A percentile compares a stretch with the other conserved stretches of the same genome.
These are phyloP conservation scores for Ulmus americana DNA, from an alignment of 331 rosid species.

Conservation along the genomic window DNA sequence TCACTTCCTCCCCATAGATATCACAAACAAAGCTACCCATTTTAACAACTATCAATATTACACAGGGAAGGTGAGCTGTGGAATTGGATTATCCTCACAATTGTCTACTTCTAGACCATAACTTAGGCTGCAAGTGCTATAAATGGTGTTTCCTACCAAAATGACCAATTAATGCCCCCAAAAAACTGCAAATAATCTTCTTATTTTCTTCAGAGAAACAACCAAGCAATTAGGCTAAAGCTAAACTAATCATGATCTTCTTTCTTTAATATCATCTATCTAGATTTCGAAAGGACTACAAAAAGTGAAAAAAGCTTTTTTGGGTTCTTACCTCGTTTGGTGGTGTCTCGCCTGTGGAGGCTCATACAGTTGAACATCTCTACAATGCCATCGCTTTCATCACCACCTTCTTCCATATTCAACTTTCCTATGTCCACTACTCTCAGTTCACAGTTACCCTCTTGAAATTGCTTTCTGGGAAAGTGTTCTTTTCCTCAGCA, in stretches of 20 bases:
- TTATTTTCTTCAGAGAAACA: not conserved
- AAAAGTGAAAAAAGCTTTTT: not conserved
- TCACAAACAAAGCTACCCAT: not conserved
- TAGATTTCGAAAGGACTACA: not conserved
- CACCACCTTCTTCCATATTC: constrained; percentile 14
- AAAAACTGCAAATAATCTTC: not conserved
- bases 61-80: no score
- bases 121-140: not conserved
- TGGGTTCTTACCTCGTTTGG: constrained; percentile 26
- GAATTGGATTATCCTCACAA: no score
- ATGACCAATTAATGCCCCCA: not conserved
- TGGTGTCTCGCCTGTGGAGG: constrained; percentile 20
- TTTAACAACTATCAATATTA: no score
- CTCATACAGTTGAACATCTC: constrained; percentile 25
- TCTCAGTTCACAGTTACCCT: constrained; percentile 19
- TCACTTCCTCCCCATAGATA: not conserved
- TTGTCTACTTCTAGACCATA: no score
- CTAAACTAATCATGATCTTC: not conserved
- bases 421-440: constrained; percentile 9
- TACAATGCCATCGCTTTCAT: constrained; percentile 21
- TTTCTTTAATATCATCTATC: not conserved
- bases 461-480: constrained; percentile 23
- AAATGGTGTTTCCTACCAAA: not conserved
- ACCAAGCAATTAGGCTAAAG: not conserved
- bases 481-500: not conserved